A percentile compares a stretch with the other conserved stretches of the same genome.
Conservation (phyloP, 306 rosid genomes). For the Psophocarpus tetragonolobus region DNA sequence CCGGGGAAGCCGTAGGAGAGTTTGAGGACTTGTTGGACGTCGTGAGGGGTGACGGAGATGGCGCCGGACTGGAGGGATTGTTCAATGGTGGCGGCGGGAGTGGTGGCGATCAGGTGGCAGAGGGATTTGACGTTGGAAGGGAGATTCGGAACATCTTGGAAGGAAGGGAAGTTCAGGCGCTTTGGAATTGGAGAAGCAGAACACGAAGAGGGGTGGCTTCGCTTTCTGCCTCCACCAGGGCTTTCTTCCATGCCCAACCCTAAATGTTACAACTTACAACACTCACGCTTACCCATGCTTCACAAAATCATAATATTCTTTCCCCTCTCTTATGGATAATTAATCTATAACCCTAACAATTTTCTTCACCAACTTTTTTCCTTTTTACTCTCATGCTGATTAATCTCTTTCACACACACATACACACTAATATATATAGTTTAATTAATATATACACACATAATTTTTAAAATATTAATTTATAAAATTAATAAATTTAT, state of each 20-base stretch:
- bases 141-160: constrained; percentile 43
- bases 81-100: constrained; percentile 45
- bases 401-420: too few species aligned
- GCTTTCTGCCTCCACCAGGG: neutral
- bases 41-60: constrained; percentile 39
- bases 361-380: too few species aligned
- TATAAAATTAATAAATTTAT: too few species aligned
- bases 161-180: constrained; percentile 40
- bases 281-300: too few species aligned
- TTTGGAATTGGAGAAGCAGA: neutral
- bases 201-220: neutral
- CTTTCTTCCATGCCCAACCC: neutral
- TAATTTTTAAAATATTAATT: too few species aligned
- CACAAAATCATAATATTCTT: too few species aligned
- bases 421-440: too few species aligned
- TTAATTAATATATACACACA: too few species aligned
- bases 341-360: too few species aligned
- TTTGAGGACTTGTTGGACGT: constrained; percentile 63
- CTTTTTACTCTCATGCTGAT: too few species aligned
- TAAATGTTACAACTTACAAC: too few species aligned
- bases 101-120: constrained; percentile 54
- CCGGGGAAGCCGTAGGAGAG: constrained; percentile 65
- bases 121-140: constrained; percentile 42
- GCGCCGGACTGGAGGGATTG: constrained; percentile 38
- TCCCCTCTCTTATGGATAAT: too few species aligned